phyloP scores from a whole-genome alignment of 129 eudicot genomes.

The Ambrosia trifida region DNA sequence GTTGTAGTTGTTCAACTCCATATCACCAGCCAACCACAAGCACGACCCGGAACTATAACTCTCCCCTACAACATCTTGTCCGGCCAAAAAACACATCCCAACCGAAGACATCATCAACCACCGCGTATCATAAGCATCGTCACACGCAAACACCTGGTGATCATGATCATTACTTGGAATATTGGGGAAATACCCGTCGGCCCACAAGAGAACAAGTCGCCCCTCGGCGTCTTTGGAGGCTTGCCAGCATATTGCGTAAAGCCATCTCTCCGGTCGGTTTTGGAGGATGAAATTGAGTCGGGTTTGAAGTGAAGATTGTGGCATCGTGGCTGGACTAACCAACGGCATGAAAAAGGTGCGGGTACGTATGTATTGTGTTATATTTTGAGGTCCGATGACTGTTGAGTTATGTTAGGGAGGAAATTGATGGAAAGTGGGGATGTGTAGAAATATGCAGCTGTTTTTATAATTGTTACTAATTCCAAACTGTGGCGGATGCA shows the following conservation, averaged over 20 bases:
- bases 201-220: constrained; percentile 46
- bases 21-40: constrained; percentile 43
- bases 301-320: constrained; percentile 33
- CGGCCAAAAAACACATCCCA: constrained; percentile 30
- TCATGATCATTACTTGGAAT: constrained; percentile 6
- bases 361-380: background rate
- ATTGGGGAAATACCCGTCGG: constrained; percentile 44
- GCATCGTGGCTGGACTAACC: constrained; percentile 3
- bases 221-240: constrained; percentile 36
- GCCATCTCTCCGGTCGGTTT: constrained; percentile 47
- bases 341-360: background rate
- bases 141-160: constrained; percentile 16
- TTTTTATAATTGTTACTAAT: background rate
- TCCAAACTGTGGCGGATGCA: background rate
- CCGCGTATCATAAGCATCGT: constrained; percentile 34
- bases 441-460: background rate
- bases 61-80: constrained; percentile 37
- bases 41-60: constrained; percentile 38
- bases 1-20: constrained; percentile 25
- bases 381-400: constrained; percentile 2
- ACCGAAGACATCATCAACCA: constrained; percentile 50
- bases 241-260: constrained; percentile 54
- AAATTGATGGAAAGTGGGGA: background rate
- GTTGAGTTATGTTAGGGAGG: background rate
- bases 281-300: constrained; percentile 45